Evolutionary conservation across 306 rosid genomes (phyloP), one percentile per base, ranked within the genome.

Genomic region (Lablab purpureus): DNA sequence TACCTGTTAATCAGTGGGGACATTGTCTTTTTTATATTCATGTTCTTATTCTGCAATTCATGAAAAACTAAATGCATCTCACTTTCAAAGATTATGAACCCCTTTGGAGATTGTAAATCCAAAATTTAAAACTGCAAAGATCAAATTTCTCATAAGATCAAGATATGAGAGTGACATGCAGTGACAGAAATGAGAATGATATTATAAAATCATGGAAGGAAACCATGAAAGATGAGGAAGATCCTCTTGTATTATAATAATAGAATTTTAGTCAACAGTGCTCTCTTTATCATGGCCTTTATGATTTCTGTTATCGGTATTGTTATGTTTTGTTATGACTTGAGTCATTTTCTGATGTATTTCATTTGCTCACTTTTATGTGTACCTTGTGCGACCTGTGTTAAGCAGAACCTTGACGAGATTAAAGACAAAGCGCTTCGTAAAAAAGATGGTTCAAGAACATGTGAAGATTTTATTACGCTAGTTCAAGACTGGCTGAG

Each of bases 391-490:
- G 59, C 45, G 37, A 78, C 58, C 10, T 52, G 28, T 83, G 72
- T 52, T 80, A 83, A 86, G 72, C 92, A 93, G 96, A 85, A 86
- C 83, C 89, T 87, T 68, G 91, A 90, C 0, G 94, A 90, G 87
- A 93, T 93, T 62, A 78, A 67, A 70, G 85, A 88, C 81, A 90
- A 84, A 82, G 80, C 90, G 45, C 91, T 93, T 79, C 82, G 37
- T 30, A 89, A 87, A 79, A 82, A 84, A 55, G 90, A 89, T 87
- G 86, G 90, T 27, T 76, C 80, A 79, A 81, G 79, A n/a, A 84
- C 79, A 69, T 93, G 96, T 85, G 87, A 89, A 83, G 97, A 93
- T 85, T 93, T 93, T 85, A 83, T 90, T 69, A 64, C 89, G 82
- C 83, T 87, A 68, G 94, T 82, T 71, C 96, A 88, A 74, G 81